Percentiles rank a stretch among this genome's conserved stretches.
Evolutionary conservation across 805 yeast genomes (phyloP).

Genomic region (Dipodascus geniculatus): DNA sequence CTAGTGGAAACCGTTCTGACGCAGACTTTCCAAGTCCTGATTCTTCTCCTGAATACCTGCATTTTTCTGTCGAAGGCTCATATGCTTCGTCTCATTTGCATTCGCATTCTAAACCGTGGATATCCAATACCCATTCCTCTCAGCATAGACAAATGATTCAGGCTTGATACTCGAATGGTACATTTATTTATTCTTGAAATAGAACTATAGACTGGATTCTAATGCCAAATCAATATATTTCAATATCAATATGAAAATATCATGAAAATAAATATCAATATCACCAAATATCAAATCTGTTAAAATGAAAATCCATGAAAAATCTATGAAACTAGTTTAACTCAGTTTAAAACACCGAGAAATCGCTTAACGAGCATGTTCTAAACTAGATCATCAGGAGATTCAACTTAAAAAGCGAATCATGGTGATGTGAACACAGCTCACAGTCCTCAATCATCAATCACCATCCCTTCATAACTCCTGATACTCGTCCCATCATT

Average conservation of each 20-base stretch:
- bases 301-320: background rate
- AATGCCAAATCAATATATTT: too few species aligned
- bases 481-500: slow-evolving; percentile 43
- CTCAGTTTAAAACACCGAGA: background rate
- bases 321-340: background rate
- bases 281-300: too few species aligned
- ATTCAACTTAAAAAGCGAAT: too few species aligned
- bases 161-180: background rate
- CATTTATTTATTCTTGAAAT: background rate
- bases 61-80: background rate
- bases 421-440: too few species aligned
- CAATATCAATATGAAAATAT: background rate
- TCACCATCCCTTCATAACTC: background rate
- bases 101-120: background rate
- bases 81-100: background rate
- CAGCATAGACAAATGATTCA: background rate
- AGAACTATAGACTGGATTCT: background rate
- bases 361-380: background rate
- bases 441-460: background rate
- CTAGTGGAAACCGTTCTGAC: background rate
- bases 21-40: background rate
- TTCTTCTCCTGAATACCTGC: background rate
- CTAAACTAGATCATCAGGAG: background rate
- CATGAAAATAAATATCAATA: too few species aligned
- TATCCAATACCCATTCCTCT: background rate